These are phyloP conservation scores for Skeletonema grethae DNA, from an alignment of 108 stramenopile genomes.

Conservation along the genomic window DNA sequence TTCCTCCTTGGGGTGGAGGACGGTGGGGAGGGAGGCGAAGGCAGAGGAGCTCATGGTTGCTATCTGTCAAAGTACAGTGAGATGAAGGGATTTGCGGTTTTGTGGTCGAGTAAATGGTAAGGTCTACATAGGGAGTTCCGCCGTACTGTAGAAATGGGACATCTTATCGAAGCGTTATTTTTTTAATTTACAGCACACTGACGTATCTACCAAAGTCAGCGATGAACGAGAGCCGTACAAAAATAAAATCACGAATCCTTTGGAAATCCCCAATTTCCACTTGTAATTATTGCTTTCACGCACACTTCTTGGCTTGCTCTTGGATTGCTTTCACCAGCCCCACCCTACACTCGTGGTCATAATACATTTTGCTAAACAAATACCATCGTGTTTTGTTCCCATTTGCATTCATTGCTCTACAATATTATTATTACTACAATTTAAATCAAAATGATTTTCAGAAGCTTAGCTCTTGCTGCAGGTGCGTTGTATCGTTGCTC, in stretches of 20 bases:
- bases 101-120: too few species aligned
- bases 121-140: neutral
- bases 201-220: neutral
- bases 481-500: conserved; percentile 34
- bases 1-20: conserved; percentile 89
- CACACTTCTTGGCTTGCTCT: neutral
- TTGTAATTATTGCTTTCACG: neutral
- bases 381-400: conserved; percentile 1
- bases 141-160: neutral
- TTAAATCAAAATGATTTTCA: conserved; percentile 60
- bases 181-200: neutral
- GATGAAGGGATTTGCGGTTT: too few species aligned
- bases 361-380: neutral
- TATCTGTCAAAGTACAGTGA: too few species aligned
- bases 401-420: neutral
- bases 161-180: neutral
- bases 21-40: conserved; percentile 48
- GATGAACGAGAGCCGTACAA: neutral
- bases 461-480: conserved; percentile 63
- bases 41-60: conserved; percentile 51
- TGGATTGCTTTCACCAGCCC: neutral
- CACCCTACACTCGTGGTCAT: neutral
- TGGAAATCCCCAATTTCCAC: neutral
- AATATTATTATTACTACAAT: neutral
- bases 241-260: neutral